phyloP scores from a whole-genome alignment of 768 basidiomycete species.

The Scleroderma citrinum region DNA sequence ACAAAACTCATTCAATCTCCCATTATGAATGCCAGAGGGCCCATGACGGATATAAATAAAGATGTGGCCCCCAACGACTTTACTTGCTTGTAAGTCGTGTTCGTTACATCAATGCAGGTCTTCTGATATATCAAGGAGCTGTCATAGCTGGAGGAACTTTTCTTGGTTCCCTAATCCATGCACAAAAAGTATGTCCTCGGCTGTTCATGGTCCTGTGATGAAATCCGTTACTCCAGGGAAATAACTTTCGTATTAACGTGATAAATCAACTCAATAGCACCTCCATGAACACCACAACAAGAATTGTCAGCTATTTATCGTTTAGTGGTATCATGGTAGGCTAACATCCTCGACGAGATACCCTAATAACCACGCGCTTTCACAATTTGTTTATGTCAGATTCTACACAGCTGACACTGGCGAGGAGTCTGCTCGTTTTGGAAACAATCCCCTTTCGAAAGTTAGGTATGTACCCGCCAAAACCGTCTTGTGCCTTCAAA shows the following conservation, averaged over 20 bases:
- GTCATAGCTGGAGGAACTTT: constrained; percentile 38
- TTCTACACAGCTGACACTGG: no score
- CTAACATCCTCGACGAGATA: no score
- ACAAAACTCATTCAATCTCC: not conserved
- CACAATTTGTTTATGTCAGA: no score
- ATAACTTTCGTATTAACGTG: constrained; percentile 39
- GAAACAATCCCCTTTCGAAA: no score
- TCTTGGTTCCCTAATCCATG: constrained; percentile 40
- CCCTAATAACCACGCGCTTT: no score
- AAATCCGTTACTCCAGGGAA: constrained; percentile 22
- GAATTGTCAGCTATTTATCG: constrained; percentile 34
- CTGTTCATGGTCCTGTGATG: not conserved
- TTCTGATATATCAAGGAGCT: constrained; percentile 21
- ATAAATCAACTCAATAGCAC: constrained; percentile 37
- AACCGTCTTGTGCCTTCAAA: no score
- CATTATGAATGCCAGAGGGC: constrained; percentile 10
- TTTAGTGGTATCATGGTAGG: constrained; percentile 32
- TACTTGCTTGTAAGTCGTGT: constrained; percentile 27
- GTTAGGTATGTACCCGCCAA: no score
- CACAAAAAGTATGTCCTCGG: constrained; percentile 25
- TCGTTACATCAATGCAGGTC: no score
- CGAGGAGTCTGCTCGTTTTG: no score
- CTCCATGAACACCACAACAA: constrained; percentile 45
- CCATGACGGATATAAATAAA: constrained; percentile 26
- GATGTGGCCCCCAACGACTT: constrained; percentile 45